Evolutionary conservation across 1,139 yeast species (phyloP), one percentile per base, ranked within the genome.

Genomic region (Pichia sp.): DNA sequence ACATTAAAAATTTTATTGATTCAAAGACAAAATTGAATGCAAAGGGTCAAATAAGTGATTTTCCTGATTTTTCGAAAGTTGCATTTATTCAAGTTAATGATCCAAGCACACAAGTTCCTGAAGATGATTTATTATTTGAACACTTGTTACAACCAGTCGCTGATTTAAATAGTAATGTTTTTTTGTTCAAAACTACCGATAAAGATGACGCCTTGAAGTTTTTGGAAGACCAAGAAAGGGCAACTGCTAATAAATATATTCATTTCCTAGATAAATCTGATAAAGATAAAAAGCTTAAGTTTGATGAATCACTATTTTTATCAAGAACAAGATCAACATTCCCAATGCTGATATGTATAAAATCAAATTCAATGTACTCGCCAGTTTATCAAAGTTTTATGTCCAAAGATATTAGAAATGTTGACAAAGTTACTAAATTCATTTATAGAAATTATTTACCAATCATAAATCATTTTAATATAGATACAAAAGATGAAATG

Each of bases 321-420:
- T 73, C 85, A 25, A 76, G 80, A 25, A 73, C 84, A 0, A 64
- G 81, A 42, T 74, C 89, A 0, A 71, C 83, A 9, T 72, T 72
- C 48, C 95, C 93, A 2, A 80, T 87, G 18, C 60, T 85, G 27
- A 67, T 81, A 41, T 70, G 83, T 27, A 76, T 83, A 62, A 82
- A 79, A 59, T 84, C 84, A 51, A 76, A 79, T 52, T 70, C 81
- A 7, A 64, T 80, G 52, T 65, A 76, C 46, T 76, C 86, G 0
- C 69, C 71, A 10, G 74, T 83, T 5, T 83, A 68, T 59, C 86
- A 80, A 60, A 80, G 79, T 53, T 80, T 79, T 66, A 81, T 83
- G 0, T 79, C 87, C 3, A 80, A 80, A 52, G 87, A 84, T 60
- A 73, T 79, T 57, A 73, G 91, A 58, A 74, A 78, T 56, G 67